A percentile compares a stretch with the other conserved stretches of the same genome.
Evolutionary conservation across 306 rosid species (phyloP).

Genomic region (Rosa chinensis): DNA sequence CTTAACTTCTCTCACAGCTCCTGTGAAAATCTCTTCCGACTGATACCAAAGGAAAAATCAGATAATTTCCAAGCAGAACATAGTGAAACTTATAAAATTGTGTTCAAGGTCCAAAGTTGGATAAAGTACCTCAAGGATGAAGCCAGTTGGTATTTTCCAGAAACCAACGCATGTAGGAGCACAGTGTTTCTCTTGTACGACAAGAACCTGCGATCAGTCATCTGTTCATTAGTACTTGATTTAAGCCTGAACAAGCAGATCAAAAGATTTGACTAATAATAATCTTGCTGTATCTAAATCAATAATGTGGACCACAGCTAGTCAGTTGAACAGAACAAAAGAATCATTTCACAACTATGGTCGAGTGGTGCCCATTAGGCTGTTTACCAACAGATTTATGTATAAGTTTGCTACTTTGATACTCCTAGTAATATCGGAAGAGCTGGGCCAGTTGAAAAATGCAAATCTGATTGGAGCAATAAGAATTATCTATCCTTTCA

Average conservation of each 20-base stretch:
- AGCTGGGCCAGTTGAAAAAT: neutral
- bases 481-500: neutral
- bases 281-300: neutral
- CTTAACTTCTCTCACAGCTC: conserved; percentile 93
- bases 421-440: neutral
- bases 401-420: neutral
- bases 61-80: conserved; percentile 22
- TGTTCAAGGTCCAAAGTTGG: neutral
- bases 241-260: neutral
- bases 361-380: neutral
- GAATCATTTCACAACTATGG: neutral
- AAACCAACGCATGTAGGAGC: conserved; percentile 52
- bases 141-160: conserved; percentile 99
- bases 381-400: neutral
- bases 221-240: neutral
- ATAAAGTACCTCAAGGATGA: conserved; percentile 71
- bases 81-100: neutral
- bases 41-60: conserved; percentile 31
- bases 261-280: neutral
- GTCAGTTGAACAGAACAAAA: neutral
- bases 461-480: neutral
- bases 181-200: conserved; percentile 91
- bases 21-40: conserved; percentile 93
- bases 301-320: neutral
- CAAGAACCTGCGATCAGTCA: conserved; percentile 62